A percentile compares a stretch with the other conserved stretches of the same genome.
Conservation (phyloP, 2,329 filamentous ascomycete genomes). For the Penicillium thymicola region DNA sequence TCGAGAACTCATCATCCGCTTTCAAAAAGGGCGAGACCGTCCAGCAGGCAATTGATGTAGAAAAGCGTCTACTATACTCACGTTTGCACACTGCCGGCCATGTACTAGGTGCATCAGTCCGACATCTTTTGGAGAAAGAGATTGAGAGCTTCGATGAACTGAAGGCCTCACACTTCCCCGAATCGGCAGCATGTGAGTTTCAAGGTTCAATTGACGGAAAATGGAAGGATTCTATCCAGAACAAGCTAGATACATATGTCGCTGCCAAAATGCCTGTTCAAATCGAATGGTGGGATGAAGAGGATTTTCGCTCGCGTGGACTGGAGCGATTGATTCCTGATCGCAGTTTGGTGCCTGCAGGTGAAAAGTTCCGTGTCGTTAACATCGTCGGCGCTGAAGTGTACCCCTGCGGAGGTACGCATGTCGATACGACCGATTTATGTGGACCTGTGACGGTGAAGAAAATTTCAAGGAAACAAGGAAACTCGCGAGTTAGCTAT, state of each 20-base stretch:
- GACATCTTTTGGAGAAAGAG: slow-evolving; percentile 53
- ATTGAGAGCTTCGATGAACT: slow-evolving; percentile 59
- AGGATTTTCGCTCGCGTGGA: slow-evolving; percentile 55
- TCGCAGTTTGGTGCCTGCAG: slow-evolving; percentile 41
- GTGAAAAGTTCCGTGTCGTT: slow-evolving; percentile 63
- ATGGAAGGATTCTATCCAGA: slow-evolving; percentile 62
- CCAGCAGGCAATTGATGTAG: slow-evolving; percentile 57
- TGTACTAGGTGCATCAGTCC: slow-evolving; percentile 66
- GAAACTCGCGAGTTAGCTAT: slow-evolving; percentile 57
- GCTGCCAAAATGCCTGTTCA: slow-evolving; percentile 55
- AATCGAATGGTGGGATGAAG: slow-evolving; percentile 66
- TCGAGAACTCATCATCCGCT: slow-evolving; percentile 36
- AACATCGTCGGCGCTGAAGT: slow-evolving; percentile 65
- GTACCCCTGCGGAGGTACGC: slow-evolving; percentile 74
- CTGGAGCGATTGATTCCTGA: slow-evolving; percentile 57
- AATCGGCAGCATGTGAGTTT: slow-evolving; percentile 66
- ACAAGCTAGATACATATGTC: slow-evolving; percentile 58
- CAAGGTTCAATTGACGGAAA: slow-evolving; percentile 62
- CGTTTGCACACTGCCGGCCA: slow-evolving; percentile 72
- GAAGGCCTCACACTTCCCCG: slow-evolving; percentile 70
- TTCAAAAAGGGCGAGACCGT: slow-evolving; percentile 42
- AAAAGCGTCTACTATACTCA: slow-evolving; percentile 62
- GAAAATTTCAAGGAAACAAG: slow-evolving; percentile 65
- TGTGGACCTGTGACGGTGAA: slow-evolving; percentile 59
- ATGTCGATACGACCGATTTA: slow-evolving; percentile 59